Base-by-base conservation (phyloP, 1,284 basidiomycete genomes). In the Moniliella sp. region DNA sequence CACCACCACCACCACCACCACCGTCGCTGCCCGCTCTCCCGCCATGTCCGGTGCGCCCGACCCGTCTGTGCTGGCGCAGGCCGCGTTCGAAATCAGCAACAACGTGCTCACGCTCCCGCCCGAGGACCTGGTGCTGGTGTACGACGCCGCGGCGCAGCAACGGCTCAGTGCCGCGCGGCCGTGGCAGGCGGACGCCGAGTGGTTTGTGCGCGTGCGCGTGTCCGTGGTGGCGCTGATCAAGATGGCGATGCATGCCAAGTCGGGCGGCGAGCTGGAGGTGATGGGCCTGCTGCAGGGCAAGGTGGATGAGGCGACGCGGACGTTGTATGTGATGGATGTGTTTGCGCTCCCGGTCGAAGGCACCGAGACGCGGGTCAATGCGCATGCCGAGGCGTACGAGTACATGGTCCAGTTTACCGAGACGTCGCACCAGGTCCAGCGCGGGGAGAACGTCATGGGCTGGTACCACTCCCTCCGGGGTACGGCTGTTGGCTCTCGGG, bases 211-310 rank as follows among this genome's bases (percentile, higher is more conserved):
- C 34, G 88, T 88, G 62, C 82, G 79, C 64, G 88, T 97, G 43
- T 88, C 82, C 1, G 83, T 84, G 0, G 74, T 88, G 17, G 84
- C 88, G 4, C 64, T 97, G 43, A 88, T 94, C 65, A 97, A 97
- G 68, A 97, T 97, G 88, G 88, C 84, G 32, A 94, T 91, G 53
- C 88, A 97, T 62, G 88, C 91, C 23, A 74, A 88, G 28, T 93
- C 86, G 4, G 91, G 88, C 31, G 88, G 91, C 2, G 77, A 78
- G 34, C 82, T 93, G 65, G 88, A 97, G 65, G 91, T 97, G 55
- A 97, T 97, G 91, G 91, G 91, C 5, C 69, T 94, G 27, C 93
- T 97, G 86, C 83, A 93, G 62, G 88, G 88, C 30, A 91, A 91
- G 64, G 76, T 93, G 15, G 69, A 84, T 27, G 80, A 76, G 5